These are phyloP conservation scores for Salix viminalis DNA, from an alignment of 345 rosid species.

Conservation along the genomic window DNA sequence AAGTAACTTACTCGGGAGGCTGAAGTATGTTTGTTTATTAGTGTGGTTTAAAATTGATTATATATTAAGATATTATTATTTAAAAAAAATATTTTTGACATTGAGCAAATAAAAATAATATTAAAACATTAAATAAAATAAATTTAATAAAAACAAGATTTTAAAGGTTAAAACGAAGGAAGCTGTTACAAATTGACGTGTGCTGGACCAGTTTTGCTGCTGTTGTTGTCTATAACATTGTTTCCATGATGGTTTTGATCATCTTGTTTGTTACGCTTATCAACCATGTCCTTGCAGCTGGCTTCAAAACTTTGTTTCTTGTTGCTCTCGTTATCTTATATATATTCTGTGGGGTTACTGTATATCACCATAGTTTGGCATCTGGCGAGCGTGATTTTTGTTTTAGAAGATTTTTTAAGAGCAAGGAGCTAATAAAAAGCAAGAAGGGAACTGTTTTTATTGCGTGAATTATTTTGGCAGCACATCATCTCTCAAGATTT, in stretches of 20 bases:
- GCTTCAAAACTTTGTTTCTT: background rate
- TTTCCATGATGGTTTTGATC: background rate
- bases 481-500: too few relatives aligned
- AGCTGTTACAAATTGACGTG: too few relatives aligned
- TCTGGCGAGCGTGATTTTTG: slow-evolving; percentile 15
- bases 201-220: background rate
- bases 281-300: background rate
- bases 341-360: slow-evolving; percentile 26
- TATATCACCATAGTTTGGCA: slow-evolving; percentile 13
- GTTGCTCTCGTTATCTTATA: background rate
- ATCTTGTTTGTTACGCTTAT: background rate
- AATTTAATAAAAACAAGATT: too few relatives aligned
- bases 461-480: too few relatives aligned
- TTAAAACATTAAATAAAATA: too few relatives aligned
- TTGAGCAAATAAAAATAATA: too few relatives aligned
- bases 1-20: too few relatives aligned
- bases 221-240: slow-evolving; percentile 16
- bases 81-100: too few relatives aligned
- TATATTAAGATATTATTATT: too few relatives aligned
- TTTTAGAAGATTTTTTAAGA: slow-evolving; percentile 9
- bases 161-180: too few relatives aligned
- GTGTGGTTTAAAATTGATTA: too few relatives aligned
- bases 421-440: slow-evolving; percentile 8
- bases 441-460: background rate
- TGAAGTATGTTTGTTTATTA: too few relatives aligned